These are phyloP conservation scores for Ogataea neopini DNA, from an alignment of 805 yeast genomes.

Conservation along the genomic window DNA sequence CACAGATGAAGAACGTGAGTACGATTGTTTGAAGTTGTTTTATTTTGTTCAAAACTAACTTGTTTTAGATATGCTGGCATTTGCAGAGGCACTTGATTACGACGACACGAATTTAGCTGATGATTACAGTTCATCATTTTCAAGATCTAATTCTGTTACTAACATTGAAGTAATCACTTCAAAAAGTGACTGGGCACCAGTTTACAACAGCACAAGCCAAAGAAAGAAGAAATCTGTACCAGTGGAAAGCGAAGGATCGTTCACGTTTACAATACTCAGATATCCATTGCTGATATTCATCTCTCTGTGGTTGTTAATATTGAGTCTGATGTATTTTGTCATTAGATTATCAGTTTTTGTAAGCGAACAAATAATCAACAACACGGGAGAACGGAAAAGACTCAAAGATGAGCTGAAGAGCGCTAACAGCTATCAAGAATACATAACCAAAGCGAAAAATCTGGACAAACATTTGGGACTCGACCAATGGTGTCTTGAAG, in stretches of 20 bases:
- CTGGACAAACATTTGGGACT: constrained; percentile 59
- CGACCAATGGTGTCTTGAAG: constrained; percentile 64
- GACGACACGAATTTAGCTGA: constrained; percentile 27
- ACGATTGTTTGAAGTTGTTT: neutral
- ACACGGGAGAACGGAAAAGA: constrained; percentile 57
- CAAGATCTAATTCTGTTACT: constrained; percentile 16
- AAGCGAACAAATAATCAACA: constrained; percentile 58
- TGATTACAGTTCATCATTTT: constrained; percentile 6
- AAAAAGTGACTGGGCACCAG: constrained; percentile 15
- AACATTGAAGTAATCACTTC: constrained; percentile 17
- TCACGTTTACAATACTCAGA: constrained; percentile 50
- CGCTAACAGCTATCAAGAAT: constrained; percentile 57
- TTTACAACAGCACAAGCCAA: constrained; percentile 4
- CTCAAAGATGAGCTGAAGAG: constrained; percentile 51
- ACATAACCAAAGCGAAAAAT: constrained; percentile 57
- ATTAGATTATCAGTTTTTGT: constrained; percentile 63
- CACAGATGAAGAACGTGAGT: constrained; percentile 25
- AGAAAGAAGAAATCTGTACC: neutral
- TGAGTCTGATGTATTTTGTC: constrained; percentile 50
- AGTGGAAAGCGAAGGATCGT: constrained; percentile 22
- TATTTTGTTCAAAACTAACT: neutral
- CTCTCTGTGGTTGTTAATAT: constrained; percentile 51
- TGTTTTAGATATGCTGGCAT: constrained; percentile 34
- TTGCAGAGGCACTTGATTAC: constrained; percentile 38
- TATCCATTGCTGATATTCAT: constrained; percentile 64